Percentiles rank a stretch among this genome's conserved stretches.
These are phyloP conservation scores for Kwoniella pini DNA, from an alignment of 768 basidiomycete genomes.

Conservation along the genomic window DNA sequence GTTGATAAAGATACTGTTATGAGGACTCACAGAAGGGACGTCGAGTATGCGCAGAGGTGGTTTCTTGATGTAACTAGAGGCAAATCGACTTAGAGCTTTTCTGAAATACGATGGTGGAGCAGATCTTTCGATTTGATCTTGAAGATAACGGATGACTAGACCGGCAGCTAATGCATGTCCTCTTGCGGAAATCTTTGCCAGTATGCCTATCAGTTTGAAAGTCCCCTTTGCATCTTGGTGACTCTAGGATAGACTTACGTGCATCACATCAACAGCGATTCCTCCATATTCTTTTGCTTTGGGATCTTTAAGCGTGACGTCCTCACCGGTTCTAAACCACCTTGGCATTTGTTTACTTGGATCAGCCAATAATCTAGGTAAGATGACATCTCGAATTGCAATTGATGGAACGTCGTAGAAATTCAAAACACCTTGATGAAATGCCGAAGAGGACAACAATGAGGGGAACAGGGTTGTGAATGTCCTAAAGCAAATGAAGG, in stretches of 20 bases:
- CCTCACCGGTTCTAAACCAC: slow-evolving; percentile 41
- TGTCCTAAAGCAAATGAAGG: slow-evolving; percentile 29
- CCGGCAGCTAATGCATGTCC: slow-evolving; percentile 43
- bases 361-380: slow-evolving; percentile 33
- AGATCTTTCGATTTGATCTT: slow-evolving; percentile 28
- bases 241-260: slow-evolving; percentile 35
- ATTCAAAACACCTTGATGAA: slow-evolving; percentile 42
- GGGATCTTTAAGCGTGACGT: slow-evolving; percentile 27
- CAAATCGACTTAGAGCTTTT: slow-evolving; percentile 13
- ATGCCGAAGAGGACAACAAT: slow-evolving; percentile 38
- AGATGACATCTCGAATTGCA: slow-evolving; percentile 39
- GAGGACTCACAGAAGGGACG: slow-evolving; percentile 32
- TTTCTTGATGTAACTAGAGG: slow-evolving; percentile 14
- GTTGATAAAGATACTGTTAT: no score
- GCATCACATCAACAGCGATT: slow-evolving; percentile 44
- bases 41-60: slow-evolving; percentile 19
- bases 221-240: neutral
- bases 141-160: slow-evolving; percentile 35
- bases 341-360: slow-evolving; percentile 36
- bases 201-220: neutral
- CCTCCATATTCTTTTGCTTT: slow-evolving; percentile 42
- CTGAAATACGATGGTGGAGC: slow-evolving; percentile 11
- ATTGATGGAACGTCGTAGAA: slow-evolving; percentile 46
- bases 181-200: slow-evolving; percentile 37
- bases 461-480: slow-evolving; percentile 48